Evolutionary conservation across 192 early-diverging fungal genomes (phyloP), one percentile per base, ranked within the genome.

Genomic region (Coemansia erecta): DNA sequence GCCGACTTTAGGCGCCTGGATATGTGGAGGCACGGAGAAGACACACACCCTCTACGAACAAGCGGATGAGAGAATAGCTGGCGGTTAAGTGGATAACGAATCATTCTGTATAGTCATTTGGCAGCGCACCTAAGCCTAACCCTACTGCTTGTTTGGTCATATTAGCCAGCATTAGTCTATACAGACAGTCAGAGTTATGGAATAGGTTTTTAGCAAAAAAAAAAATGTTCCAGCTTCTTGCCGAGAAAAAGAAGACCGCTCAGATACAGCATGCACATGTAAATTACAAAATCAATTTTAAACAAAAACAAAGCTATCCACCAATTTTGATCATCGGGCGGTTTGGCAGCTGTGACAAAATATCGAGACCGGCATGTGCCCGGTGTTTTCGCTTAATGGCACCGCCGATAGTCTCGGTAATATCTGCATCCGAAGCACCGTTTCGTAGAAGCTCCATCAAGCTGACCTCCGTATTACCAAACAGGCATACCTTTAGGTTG

Each of bases 281-380:
- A 61, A 37, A 22, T 24, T 28, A 48, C 15, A n/a, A 10, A 41
- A 35, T 35, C 13, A 26, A 3, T 10, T 53, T 31, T 31, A 53
- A 28, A 13, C 12, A 13, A 12, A 7, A 12, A 37, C n/a, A n/a
- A 19, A 28, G 23, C 78, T 74, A 95, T 40, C 94, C 95, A 17
- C 94, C 94, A 75, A 98, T 98, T 14, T 90, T 72, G 44, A 94
- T 93, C 95, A 98, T 98, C 18, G 95, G 94, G 19, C 93, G 76
- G 71, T 96, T 98, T 22, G 91, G 91, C 74, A 87, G 76, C 40
- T 85, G 78, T 15, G 89, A 86, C 26, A 98, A 76, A 46, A 89
- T 86, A 54, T 86, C 85, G 85, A 96, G 87, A 51, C 94, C 95
- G n/a, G 95, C 93, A 75, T 98, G 95, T 50, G 91, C 90, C 57